Evolutionary conservation across 2,329 filamentous ascomycete species (phyloP), one percentile per base, ranked within the genome.

Genomic region (Cytospora leucostoma): DNA sequence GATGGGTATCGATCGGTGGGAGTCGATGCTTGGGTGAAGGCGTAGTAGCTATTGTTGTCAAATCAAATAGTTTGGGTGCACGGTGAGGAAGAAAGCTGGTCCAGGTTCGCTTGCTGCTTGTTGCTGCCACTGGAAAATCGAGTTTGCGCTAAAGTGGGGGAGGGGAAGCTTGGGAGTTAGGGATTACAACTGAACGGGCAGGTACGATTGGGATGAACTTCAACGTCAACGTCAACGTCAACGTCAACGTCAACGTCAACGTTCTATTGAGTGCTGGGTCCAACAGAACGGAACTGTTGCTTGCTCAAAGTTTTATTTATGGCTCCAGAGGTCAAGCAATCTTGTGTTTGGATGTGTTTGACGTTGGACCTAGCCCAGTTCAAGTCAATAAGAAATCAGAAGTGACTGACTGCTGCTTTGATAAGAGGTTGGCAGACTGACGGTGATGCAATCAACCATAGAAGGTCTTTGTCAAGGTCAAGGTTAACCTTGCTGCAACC

Each of bases 111-210:
- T 27, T 54, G 49, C 49, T 50, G 35, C 49, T 38, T 47, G 33
- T 15, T 55, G 59, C 51, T 61, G 17, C 27, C 8, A 17, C 7
- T 37, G 40, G 37, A 52, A 34, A 50, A 54, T 56, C 55, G 56
- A 63, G 59, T 59, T 63, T 63, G 63, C 56, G 44, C 51, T 47
- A 59, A 59, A 63, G 63, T 56, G 63, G 63, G 60, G 63, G 56
- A 56, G 60, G 60, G 60, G 56, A 59, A 58, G 49, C 53, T 65
- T 55, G 38, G n/a, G 8, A 19, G 27, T 27, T 27, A 27, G 4
- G 27, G 27, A 27, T 27, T 27, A 27, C 12, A 21, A 47, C 8
- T n/a, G n/a, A 44, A 44, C 27, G 27, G 38, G 15, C 19, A 11
- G 44, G 44, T 47, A 47, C n/a, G n/a, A 4, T 47, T 8, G n/a